Evolutionary conservation across 202 grass and related monocot genomes (phyloP).

Genomic region (Cymbopogon flexuosus): DNA sequence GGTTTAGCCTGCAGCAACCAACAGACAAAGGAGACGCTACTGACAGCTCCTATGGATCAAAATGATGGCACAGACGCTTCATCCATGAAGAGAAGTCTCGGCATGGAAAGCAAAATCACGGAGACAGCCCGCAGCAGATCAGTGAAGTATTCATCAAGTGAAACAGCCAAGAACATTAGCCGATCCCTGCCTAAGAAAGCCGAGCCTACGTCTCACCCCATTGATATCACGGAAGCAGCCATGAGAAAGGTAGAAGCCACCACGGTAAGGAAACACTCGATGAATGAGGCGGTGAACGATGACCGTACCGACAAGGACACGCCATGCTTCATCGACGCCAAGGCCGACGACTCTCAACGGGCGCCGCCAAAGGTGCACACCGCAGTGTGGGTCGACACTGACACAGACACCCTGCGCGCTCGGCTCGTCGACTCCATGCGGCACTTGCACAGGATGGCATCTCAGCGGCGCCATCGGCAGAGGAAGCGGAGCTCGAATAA

Average conservation of each 20-base stretch:
- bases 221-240: conserved; percentile 3
- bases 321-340: neutral
- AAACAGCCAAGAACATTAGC: neutral
- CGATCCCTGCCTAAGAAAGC: neutral
- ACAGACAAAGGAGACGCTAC: no score
- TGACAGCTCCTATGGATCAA: no score
- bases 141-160: no score
- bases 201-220: neutral
- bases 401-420: conserved; percentile 37
- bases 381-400: conserved; percentile 38
- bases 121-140: no score
- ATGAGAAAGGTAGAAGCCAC: conserved; percentile 1
- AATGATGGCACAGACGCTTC: no score
- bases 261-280: neutral
- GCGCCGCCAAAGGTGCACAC: conserved; percentile 39
- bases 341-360: neutral
- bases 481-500: conserved; percentile 6
- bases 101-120: no score
- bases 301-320: neutral
- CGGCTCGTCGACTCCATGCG: conserved; percentile 33
- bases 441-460: conserved; percentile 33
- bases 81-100: no score
- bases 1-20: no score
- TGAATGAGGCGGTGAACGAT: neutral
- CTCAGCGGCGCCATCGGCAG: conserved; percentile 15